Conservation (phyloP, 495 filamentous ascomycete genomes). For the Hypoxylon fragiforme region DNA sequence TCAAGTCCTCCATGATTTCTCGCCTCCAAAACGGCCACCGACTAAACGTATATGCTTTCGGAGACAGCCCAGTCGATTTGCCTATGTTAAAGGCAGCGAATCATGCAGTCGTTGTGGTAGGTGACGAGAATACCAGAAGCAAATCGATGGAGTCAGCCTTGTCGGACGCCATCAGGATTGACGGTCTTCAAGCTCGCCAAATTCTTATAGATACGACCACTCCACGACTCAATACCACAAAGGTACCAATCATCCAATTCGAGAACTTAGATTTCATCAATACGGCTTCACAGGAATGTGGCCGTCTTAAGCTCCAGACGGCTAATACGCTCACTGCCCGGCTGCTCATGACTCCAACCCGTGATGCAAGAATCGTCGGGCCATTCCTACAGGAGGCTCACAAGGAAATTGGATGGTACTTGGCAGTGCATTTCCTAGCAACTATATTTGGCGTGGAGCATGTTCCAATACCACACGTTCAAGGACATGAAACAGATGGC, state of each 20-base stretch:
- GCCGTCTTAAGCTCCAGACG: neutral
- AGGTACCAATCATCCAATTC: constrained; percentile 52
- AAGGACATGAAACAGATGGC: constrained; percentile 53
- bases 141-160: constrained; percentile 59
- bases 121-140: constrained; percentile 54
- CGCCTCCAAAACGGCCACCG: constrained; percentile 42
- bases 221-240: constrained; percentile 50
- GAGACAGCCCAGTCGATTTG: constrained; percentile 64
- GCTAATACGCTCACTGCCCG: constrained; percentile 46
- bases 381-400: constrained; percentile 56
- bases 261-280: constrained; percentile 42
- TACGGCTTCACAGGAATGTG: constrained; percentile 30
- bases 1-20: constrained; percentile 56
- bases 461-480: constrained; percentile 48
- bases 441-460: constrained; percentile 51
- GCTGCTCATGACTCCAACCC: constrained; percentile 61
- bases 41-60: constrained; percentile 61
- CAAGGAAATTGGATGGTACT: constrained; percentile 54
- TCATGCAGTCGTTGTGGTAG: constrained; percentile 62
- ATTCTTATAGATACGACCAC: constrained; percentile 46
- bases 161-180: constrained; percentile 43
- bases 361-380: constrained; percentile 53
- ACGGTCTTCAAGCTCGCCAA: constrained; percentile 51
- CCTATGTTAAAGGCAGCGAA: constrained; percentile 60
- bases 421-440: constrained; percentile 54